Base-by-base conservation (phyloP, 2,329 filamentous ascomycete genomes). In the Hymenotorrendiella dingleyae region DNA sequence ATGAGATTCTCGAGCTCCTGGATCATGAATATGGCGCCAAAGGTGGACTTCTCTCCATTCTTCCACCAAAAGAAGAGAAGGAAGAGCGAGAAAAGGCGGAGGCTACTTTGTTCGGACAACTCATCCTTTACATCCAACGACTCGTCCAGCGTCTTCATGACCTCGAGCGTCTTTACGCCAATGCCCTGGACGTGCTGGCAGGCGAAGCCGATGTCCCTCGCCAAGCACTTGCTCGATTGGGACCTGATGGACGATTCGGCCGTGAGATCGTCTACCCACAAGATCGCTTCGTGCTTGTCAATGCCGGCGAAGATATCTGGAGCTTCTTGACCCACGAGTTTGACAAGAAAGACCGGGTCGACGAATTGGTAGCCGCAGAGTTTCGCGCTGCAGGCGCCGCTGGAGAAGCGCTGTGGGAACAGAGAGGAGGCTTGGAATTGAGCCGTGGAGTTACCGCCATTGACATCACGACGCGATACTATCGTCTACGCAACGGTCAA, bases 1-100 rank as follows among this genome's bases (percentile, higher is more conserved):
- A 80, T 54, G 67, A 72, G 45, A 73, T 76, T 38, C 70, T 81
- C 5, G 76, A 80, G 62, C 65, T 73, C 2, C 67, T 81, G 6
- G 77, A 81, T 50, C 74, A 80, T 54, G 76, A 80, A 56, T 76
- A 72, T 52, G 67, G 68, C 32, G 64, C 68, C 20, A 71, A 73
- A 26, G 77, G 77, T 12, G 77, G 77, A 2, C 61, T 81, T 14
- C 63, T 80, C 30, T 68, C 71, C 14, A 61, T 80, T 6, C 65
- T 81, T 1, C 77, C 76, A 0, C 63, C 64, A 2, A 62, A 66
- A 12, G 56, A 58, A 3, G 59, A 62, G 5, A 52, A 53, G 12
- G 57, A 62, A 10, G 62, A 71, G 37, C 60, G 68, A 21, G 54
- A 60, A 17, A 62, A 65, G 16, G 73, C 70, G 14, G 71, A 72